Conservation (phyloP, 176 grass and related monocot genomes). For the Aegilops bicornis region DNA sequence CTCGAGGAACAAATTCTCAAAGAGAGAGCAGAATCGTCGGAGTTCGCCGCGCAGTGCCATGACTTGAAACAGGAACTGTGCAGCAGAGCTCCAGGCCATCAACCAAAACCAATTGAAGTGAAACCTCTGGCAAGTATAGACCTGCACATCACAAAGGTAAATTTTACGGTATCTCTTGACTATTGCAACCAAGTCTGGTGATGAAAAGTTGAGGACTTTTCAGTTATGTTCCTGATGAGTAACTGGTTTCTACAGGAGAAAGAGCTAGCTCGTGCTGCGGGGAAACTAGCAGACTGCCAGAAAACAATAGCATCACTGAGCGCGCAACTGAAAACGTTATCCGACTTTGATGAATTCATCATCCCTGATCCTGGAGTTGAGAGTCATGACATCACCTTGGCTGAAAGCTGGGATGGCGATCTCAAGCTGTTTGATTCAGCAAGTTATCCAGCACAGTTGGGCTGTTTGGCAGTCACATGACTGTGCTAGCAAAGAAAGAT, state of each 20-base stretch:
- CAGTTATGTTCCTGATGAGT: neutral
- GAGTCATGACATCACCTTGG: slow-evolving; percentile 9
- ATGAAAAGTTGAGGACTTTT: neutral
- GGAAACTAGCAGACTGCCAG: slow-evolving; percentile 82
- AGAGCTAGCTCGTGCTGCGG: slow-evolving; percentile 54
- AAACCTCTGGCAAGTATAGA: slow-evolving; percentile 33
- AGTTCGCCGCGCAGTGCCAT: slow-evolving; percentile 41
- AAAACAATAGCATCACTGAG: slow-evolving; percentile 85
- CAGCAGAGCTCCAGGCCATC: slow-evolving; percentile 21
- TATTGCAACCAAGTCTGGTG: neutral
- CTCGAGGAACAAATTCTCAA: slow-evolving; percentile 57
- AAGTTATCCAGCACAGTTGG: slow-evolving; percentile 22
- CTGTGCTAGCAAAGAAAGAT: neutral
- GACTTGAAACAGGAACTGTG: slow-evolving; percentile 48
- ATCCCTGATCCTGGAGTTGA: slow-evolving; percentile 11
- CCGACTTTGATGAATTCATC: slow-evolving; percentile 61
- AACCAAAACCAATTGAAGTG: slow-evolving; percentile 21
- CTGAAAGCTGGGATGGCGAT: slow-evolving; percentile 30
- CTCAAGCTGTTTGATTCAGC: slow-evolving; percentile 31
- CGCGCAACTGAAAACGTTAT: slow-evolving; percentile 65
- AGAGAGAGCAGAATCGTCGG: slow-evolving; percentile 31
- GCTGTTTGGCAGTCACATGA: slow-evolving; percentile 44
- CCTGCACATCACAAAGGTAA: slow-evolving; percentile 65
- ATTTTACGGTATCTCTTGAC: neutral
- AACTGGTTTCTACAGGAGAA: slow-evolving; percentile 54